Evolutionary conservation across 306 rosid species (phyloP), one percentile per base, ranked within the genome.

Genomic region (Acmispon strigosus): DNA sequence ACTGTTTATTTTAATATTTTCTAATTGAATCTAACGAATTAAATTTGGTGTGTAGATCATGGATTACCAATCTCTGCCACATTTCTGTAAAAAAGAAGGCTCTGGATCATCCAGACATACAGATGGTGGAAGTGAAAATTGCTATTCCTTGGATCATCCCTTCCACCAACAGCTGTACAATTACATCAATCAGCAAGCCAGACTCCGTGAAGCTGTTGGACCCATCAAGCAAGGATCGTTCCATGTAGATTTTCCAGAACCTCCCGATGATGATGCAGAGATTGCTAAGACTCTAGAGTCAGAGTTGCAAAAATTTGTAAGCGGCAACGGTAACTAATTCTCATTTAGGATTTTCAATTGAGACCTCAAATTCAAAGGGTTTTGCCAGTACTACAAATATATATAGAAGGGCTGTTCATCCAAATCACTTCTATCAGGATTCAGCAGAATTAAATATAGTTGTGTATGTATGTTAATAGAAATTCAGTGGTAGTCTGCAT

Each of bases 121-220:
- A 34, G 83, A 67, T 14, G 65, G 75, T 56, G 90, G 90, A 64
- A 53, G 52, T 43, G 84, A 81, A 49, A 86, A 73, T 85, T 91
- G 90, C 83, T 94, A 71, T 83, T 87, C 98, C 70, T 54, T 83
- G 78, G 97, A 88, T 72, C 97, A 94, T 62, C 85, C 84, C 24
- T 90, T 94, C 79, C 98, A 94, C 77, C 95, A 86, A 80, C 77
- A 86, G 80, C 95, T 94, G 69, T 90, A 90, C 81, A 71, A 78
- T 73, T 82, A 87, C 86, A 80, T 82, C 76, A 87, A 82, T 69
- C 85, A 89, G 82, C 96, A 83, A 77, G 77, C 92, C 66, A 72
- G 83, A 73, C 70, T 24, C 10, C 42, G 55, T 19, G 85, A 80
- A 76, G 42, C 82, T n/a, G 82, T 55, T 62, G 69, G 7, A 36